Base-by-base conservation (phyloP, 2,329 filamentous ascomycete species). In the Penicillium decumbens region DNA sequence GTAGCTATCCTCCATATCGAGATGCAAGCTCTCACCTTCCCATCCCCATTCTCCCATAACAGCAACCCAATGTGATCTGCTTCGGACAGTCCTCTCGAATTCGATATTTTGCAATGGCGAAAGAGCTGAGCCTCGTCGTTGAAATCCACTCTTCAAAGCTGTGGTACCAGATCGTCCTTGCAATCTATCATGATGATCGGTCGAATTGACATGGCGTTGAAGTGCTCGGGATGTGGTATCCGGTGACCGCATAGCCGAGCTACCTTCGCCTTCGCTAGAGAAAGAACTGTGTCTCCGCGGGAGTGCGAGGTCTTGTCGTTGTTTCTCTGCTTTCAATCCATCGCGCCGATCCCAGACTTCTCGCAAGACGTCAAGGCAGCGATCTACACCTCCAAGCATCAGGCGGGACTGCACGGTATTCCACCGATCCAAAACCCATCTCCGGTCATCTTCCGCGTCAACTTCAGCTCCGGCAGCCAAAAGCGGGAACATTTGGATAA, bases 21-120 rank as follows among this genome's bases (percentile, higher is more conserved):
- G 29, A 23, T 29, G 9, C 24, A 15, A 25, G 41, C 55, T 44
- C 77, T 71, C 72, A 85, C 83, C 79, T 76, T 87, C 83, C 83
- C 84, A 88, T n/a, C 76, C 72, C 81, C 82, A 85, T 57, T 87
- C 83, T 54, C 78, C 79, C 84, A 87, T 87, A 37, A 88, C 82
- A 32, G 83, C 81, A 7, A 85, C 73, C 84, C 84, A 88, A 67
- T 88, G 84, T 60, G 85, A 68, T 40, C 74, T 74, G 3, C 84
- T 84, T 54, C 80, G 77, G n/a, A 87, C 81, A 3, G 82, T 85
- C 60, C 81, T 78, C 43, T 84, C 80, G 46, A 73, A 73, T 51
- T 84, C 79, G 53, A 81, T 72, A 37, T 74, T 70, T 50, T 75
- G 68, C 45, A 69, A 41, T 40, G 64, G 56, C 0, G 66, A 62